Evolutionary conservation across 345 rosid genomes (phyloP), one percentile per base, ranked within the genome.

Genomic region (Microcos paniculata): DNA sequence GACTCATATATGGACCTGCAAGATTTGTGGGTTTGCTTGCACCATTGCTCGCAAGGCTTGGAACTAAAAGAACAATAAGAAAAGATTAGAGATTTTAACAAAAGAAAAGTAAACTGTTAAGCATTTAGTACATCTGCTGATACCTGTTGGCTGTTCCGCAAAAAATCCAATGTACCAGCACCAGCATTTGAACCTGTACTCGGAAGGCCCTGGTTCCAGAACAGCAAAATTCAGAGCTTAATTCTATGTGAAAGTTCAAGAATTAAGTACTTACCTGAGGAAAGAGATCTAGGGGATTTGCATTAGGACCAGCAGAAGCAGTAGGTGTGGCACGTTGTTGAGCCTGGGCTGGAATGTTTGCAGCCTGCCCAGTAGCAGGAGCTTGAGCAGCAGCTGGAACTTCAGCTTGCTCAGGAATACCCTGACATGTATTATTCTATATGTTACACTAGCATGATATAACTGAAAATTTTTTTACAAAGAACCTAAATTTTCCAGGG

Each of bases 61-160:
- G 78, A 84, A 84, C 87, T 84, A 62, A 70, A 56, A 40, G 12
- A 10, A 45, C 30, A 7, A 13, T 15, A 52, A 40, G 5, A 15
- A 40, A 43, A 58, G 18, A 13, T 55, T 24, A 65, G 70, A 55
- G 6, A 13, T 43, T 19, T 8, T 40, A 40, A 21, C 18, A 53
- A 74, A 57, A 49, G 16, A 77, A 49, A n/a, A 31, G 62, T 21
- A 62, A 26, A 43, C 31, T 19, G 21, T 14, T 18, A 70, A 31
- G 1, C 58, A 67, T 9, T 48, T 3, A 24, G 53, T 26, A 33
- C 4, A 9, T 24, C 8, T 52, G 30, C 16, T 19, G 8, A 52
- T 21, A 89, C 93, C 88, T 89, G 93, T 72, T 84, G 93, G 57
- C 91, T 89, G 82, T 85, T 89, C 68, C 90, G 84, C 62, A 89